Conservation (phyloP, 495 filamentous ascomycete genomes). For the Penicillium bovifimosum region DNA sequence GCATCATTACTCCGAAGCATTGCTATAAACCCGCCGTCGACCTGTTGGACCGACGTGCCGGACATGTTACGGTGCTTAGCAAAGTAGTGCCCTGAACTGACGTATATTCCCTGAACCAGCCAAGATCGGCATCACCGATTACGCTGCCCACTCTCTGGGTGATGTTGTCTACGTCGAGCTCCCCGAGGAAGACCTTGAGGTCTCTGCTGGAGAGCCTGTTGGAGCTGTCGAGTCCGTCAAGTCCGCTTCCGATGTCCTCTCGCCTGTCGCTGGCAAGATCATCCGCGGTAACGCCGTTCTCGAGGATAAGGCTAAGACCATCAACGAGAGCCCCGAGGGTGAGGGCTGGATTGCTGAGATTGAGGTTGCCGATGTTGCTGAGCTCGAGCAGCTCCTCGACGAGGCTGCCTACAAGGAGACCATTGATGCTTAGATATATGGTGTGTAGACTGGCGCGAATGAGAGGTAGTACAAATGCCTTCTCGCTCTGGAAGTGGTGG, state of each 20-base stretch:
- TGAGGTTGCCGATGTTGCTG: constrained; percentile 60
- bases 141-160: constrained; percentile 84
- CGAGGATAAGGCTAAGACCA: constrained; percentile 75
- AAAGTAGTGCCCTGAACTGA: constrained; percentile 1
- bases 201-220: constrained; percentile 68
- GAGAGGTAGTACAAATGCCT: constrained; percentile 3
- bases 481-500: not conserved
- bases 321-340: constrained; percentile 80
- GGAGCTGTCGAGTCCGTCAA: constrained; percentile 98
- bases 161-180: constrained; percentile 98
- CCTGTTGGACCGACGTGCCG: not conserved
- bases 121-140: constrained; percentile 82
- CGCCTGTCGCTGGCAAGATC: constrained; percentile 74
- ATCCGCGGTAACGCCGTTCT: constrained; percentile 64
- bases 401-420: constrained; percentile 66
- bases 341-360: constrained; percentile 94
- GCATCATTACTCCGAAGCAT: not conserved
- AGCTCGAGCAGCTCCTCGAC: constrained; percentile 71
- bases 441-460: constrained; percentile 9
- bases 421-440: constrained; percentile 46
- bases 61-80: not conserved
- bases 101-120: constrained; percentile 35
- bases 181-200: constrained; percentile 56
- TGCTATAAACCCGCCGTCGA: not conserved
- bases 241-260: constrained; percentile 91